Evolutionary conservation across 208 protist genomes (phyloP).

Genomic region (Acanthamoeba castellanii): DNA sequence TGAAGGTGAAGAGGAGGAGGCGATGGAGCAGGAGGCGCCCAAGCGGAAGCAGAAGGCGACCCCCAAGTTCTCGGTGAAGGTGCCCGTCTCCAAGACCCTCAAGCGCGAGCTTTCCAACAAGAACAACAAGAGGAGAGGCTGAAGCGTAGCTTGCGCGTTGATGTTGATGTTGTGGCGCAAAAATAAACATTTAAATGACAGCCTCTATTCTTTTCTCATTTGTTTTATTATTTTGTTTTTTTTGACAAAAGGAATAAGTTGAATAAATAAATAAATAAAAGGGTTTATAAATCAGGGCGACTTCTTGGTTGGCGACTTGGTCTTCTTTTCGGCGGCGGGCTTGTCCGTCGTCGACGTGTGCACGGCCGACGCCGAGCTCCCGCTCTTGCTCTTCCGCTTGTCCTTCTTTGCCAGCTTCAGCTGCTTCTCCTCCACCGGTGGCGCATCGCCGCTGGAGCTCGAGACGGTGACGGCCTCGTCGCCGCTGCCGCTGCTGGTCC

Average conservation of each 20-base stretch:
- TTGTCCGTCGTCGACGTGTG: background rate
- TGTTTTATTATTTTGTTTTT: no score
- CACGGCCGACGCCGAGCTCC: background rate
- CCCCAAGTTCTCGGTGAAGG: slow-evolving; percentile 11
- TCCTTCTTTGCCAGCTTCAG: background rate
- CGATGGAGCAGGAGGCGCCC: background rate
- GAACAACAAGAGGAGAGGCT: no score
- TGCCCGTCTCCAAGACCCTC: background rate
- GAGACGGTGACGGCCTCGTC: background rate
- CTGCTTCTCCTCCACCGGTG: background rate
- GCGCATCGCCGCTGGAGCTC: background rate
- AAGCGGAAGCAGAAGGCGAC: background rate
- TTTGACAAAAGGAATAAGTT: no score
- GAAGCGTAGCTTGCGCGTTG: no score
- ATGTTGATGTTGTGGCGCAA: background rate
- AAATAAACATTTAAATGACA: background rate
- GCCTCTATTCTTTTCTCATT: background rate
- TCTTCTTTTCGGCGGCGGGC: background rate
- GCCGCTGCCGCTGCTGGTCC: no score
- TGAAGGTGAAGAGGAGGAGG: background rate
- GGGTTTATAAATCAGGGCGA: background rate
- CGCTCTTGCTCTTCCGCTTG: background rate
- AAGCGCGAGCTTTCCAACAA: background rate
- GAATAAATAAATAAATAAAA: background rate
- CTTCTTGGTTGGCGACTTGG: background rate